Percentiles rank a stretch among this genome's conserved stretches.
Evolutionary conservation across 345 rosid species (phyloP).

Genomic region (Pistacia integerrima): DNA sequence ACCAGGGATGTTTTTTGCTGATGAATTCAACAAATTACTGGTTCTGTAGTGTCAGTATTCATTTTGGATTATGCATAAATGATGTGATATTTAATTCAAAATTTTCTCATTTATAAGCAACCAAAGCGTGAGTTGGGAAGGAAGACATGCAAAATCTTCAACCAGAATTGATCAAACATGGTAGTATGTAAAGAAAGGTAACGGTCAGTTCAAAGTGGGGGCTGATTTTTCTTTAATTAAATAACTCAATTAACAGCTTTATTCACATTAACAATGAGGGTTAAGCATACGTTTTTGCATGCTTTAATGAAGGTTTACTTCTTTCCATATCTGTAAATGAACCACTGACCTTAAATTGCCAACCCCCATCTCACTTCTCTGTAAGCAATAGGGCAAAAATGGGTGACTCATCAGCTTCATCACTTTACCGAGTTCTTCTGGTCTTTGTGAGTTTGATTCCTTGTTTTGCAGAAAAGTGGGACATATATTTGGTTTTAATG

Average conservation of each 20-base stretch:
- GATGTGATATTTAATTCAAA: too few species aligned
- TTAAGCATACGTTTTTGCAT: not conserved
- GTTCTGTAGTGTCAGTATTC: too few species aligned
- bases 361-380: not conserved
- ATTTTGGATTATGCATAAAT: too few species aligned
- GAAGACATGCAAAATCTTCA: not conserved
- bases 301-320: not conserved
- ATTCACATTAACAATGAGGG: conserved; percentile 29
- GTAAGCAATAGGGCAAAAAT: conserved; percentile 18
- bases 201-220: not conserved
- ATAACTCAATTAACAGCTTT: conserved; percentile 19
- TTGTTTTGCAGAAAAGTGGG: conserved; percentile 42
- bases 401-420: conserved; percentile 1
- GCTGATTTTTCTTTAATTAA: not conserved
- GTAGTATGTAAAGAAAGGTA: not conserved
- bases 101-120: too few species aligned
- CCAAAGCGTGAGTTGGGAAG: not conserved
- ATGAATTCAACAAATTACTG: too few species aligned
- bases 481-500: conserved; percentile 59
- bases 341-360: not conserved
- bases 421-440: conserved; percentile 21
- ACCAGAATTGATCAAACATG: not conserved
- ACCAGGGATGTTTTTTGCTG: too few species aligned
- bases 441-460: conserved; percentile 21
- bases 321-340: not conserved